These are phyloP conservation scores for Pseudonitzschia multiseries DNA, from an alignment of 108 stramenopile genomes.

Conservation along the genomic window DNA sequence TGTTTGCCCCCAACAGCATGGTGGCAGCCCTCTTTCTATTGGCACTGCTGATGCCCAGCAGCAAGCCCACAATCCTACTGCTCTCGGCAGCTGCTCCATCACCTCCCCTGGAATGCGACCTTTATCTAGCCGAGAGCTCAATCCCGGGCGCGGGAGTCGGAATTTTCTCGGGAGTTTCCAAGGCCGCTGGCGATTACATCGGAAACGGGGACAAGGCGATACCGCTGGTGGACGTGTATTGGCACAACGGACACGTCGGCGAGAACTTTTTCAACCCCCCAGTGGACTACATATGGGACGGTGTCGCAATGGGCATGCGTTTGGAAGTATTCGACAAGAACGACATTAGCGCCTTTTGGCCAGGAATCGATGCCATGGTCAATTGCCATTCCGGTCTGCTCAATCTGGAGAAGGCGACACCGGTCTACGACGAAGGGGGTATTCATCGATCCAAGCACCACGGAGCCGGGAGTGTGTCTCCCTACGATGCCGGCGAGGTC, in stretches of 20 bases:
- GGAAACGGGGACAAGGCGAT: conserved; percentile 54
- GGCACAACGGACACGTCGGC: conserved; percentile 29
- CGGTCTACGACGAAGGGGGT: conserved; percentile 14
- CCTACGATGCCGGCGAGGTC: neutral
- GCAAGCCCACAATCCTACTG: too few species aligned
- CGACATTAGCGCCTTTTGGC: conserved; percentile 24
- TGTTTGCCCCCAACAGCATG: too few species aligned
- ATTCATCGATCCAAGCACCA: conserved; percentile 7
- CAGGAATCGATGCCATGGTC: conserved; percentile 49
- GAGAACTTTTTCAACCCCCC: conserved; percentile 28
- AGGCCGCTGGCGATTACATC: conserved; percentile 35
- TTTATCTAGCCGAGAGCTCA: conserved; percentile 64
- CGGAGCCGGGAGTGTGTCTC: conserved; percentile 18
- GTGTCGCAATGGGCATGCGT: conserved; percentile 32
- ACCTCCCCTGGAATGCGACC: conserved; percentile 38
- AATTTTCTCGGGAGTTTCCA: conserved; percentile 52
- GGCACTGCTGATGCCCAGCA: too few species aligned
- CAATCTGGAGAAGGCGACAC: conserved; percentile 35
- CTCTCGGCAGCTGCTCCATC: too few species aligned
- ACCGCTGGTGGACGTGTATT: conserved; percentile 51
- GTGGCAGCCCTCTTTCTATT: too few species aligned
- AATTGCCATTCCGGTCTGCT: conserved; percentile 41
- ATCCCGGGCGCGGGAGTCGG: conserved; percentile 72
- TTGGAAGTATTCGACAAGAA: conserved; percentile 6
- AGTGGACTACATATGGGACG: conserved; percentile 55